phyloP scores from a whole-genome alignment of 176 grass and related monocot species.

The Cenchrus americanus region DNA sequence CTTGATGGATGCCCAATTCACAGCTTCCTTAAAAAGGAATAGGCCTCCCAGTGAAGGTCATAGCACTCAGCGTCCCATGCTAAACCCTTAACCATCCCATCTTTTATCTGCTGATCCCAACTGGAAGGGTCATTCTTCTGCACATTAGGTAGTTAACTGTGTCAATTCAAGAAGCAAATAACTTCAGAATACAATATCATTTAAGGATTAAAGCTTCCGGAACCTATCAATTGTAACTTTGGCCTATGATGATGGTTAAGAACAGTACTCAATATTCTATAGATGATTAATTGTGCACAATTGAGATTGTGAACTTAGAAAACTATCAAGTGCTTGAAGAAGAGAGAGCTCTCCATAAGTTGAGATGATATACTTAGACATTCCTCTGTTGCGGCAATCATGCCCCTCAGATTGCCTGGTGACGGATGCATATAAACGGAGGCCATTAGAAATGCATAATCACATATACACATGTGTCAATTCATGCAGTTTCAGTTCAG shows the following conservation, averaged over 20 bases:
- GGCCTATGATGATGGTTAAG: not conserved
- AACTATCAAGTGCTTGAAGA: constrained; percentile 48
- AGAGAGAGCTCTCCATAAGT: constrained; percentile 59
- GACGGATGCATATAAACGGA: constrained; percentile 10
- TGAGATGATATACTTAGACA: constrained; percentile 56
- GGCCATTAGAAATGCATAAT: not conserved
- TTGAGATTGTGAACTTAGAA: constrained; percentile 50
- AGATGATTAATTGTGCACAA: constrained; percentile 12
- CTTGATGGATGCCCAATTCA: constrained; percentile 21
- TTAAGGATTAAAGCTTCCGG: not conserved
- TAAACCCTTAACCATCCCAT: constrained; percentile 55
- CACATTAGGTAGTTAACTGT: constrained; percentile 22
- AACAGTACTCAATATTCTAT: not conserved
- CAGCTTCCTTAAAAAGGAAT: constrained; percentile 50
- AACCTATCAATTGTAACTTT: constrained; percentile 9
- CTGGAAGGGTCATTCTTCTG: constrained; percentile 44
- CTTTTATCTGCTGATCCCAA: constrained; percentile 48
- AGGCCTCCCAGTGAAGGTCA: constrained; percentile 53
- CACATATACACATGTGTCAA: constrained; percentile 18
- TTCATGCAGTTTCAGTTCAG: not conserved
- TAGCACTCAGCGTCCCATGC: constrained; percentile 56
- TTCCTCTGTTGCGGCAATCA: constrained; percentile 19
- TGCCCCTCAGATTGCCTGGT: constrained; percentile 45
- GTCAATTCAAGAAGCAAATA: constrained; percentile 21
- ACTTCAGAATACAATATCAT: constrained; percentile 11